Percentiles rank a stretch among this genome's conserved stretches.
Evolutionary conservation across 352 stramenopile species (phyloP).

Genomic region (Pythium oligandrum): DNA sequence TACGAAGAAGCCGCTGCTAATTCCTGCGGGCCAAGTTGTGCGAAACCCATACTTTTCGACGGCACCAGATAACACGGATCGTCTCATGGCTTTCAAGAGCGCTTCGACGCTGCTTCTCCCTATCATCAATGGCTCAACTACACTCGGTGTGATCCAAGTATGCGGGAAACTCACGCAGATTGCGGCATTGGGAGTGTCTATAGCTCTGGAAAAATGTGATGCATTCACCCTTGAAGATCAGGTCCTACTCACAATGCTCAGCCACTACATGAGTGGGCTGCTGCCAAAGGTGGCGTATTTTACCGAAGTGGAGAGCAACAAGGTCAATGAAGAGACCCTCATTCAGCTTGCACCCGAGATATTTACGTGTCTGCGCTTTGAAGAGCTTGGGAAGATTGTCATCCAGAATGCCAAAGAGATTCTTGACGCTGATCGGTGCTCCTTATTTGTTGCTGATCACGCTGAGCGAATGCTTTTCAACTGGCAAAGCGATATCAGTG

Average conservation of each 20-base stretch:
- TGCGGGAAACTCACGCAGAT: slow-evolving; percentile 61
- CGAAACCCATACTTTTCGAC: slow-evolving; percentile 49
- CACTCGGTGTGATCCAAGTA: slow-evolving; percentile 52
- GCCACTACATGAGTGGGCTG: slow-evolving; percentile 58
- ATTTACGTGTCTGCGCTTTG: slow-evolving; percentile 76
- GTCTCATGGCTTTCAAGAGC: slow-evolving; percentile 44
- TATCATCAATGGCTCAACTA: slow-evolving; percentile 28
- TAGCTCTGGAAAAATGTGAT: slow-evolving; percentile 54
- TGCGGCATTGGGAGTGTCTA: slow-evolving; percentile 48
- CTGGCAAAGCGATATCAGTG: slow-evolving; percentile 71
- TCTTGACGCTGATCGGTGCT: slow-evolving; percentile 68
- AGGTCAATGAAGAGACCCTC: slow-evolving; percentile 75
- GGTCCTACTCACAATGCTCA: slow-evolving; percentile 36
- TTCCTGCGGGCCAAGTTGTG: slow-evolving; percentile 40
- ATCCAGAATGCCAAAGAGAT: slow-evolving; percentile 77
- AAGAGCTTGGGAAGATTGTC: slow-evolving; percentile 69
- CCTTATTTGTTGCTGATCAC: slow-evolving; percentile 63
- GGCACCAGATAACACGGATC: slow-evolving; percentile 55
- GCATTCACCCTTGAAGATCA: slow-evolving; percentile 62
- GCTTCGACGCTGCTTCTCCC: slow-evolving; percentile 60
- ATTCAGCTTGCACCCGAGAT: slow-evolving; percentile 71
- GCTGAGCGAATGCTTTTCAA: slow-evolving; percentile 51
- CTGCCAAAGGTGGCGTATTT: slow-evolving; percentile 74
- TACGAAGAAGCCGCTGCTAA: slow-evolving; percentile 52
- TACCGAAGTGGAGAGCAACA: slow-evolving; percentile 76